A percentile compares a stretch with the other conserved stretches of the same genome.
These are phyloP conservation scores for Malus sylvestris DNA, from an alignment of 306 rosid genomes.

Conservation along the genomic window DNA sequence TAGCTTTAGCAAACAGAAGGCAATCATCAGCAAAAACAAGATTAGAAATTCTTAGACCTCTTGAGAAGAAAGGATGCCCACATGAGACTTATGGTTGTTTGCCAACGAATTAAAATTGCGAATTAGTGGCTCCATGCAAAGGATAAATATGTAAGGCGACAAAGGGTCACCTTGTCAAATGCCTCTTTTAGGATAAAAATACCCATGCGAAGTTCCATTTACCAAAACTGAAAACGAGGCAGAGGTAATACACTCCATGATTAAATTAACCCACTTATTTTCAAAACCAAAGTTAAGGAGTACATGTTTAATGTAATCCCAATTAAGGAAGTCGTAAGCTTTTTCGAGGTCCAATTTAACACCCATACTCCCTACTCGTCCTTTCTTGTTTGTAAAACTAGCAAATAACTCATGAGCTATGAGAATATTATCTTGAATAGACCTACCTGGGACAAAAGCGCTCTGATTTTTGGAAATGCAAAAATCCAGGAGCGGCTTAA, in stretches of 20 bases:
- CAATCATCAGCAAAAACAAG: background rate
- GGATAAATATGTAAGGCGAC: too few relatives aligned
- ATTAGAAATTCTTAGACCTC: background rate
- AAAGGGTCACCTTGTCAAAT: background rate
- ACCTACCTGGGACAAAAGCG: fast-evolving
- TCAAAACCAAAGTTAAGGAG: background rate
- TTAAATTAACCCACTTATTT: background rate
- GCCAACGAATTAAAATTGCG: background rate
- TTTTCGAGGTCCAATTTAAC: background rate
- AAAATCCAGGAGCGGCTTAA: background rate
- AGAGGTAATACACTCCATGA: background rate
- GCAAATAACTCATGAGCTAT: background rate
- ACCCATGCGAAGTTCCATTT: background rate
- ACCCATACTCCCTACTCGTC: background rate
- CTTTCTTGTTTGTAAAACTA: background rate
- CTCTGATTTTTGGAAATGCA: background rate
- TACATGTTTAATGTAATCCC: too few relatives aligned
- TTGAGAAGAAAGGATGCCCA: background rate
- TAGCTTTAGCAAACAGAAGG: background rate
- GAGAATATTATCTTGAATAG: background rate
- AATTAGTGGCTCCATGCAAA: background rate
- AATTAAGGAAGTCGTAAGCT: background rate
- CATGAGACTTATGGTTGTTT: background rate
- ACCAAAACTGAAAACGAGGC: background rate
- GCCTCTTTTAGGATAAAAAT: background rate